A percentile compares a stretch with the other conserved stretches of the same genome.
These are phyloP conservation scores for Phaeotremella fagi DNA, from an alignment of 768 basidiomycete genomes.

Conservation along the genomic window DNA sequence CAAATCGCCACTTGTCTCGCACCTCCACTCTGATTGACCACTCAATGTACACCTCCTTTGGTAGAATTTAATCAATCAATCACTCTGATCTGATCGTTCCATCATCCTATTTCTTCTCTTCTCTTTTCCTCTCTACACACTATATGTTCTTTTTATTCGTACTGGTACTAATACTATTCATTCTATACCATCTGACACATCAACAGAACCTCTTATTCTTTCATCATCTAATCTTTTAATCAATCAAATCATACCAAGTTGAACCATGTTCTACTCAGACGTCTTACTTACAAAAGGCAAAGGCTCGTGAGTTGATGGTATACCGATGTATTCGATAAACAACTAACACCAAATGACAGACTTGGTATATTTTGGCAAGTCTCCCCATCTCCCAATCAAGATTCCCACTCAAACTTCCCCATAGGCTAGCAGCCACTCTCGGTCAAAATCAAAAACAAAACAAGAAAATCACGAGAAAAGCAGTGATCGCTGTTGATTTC, in stretches of 20 bases:
- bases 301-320: constrained; percentile 64
- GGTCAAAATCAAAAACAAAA: constrained; percentile 69
- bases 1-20: no score
- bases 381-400: background rate
- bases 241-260: no score
- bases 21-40: no score
- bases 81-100: background rate
- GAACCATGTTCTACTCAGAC: constrained; percentile 78
- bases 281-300: constrained; percentile 76
- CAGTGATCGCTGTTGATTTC: constrained; percentile 80
- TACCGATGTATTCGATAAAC: no score
- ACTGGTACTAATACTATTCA: no score
- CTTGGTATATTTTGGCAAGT: constrained; percentile 41
- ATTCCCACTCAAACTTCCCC: background rate
- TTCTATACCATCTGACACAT: no score
- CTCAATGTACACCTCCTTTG: no score
- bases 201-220: no score
- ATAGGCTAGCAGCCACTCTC: constrained; percentile 83
- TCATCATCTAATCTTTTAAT: no score
- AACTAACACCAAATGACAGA: no score
- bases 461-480: constrained; percentile 72
- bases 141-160: no score
- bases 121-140: constrained; percentile 4
- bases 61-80: no score
- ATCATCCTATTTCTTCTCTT: background rate